A percentile compares a stretch with the other conserved stretches of the same genome.
phyloP scores from a whole-genome alignment of 139 green algal genomes.

The Volvox africanus region DNA sequence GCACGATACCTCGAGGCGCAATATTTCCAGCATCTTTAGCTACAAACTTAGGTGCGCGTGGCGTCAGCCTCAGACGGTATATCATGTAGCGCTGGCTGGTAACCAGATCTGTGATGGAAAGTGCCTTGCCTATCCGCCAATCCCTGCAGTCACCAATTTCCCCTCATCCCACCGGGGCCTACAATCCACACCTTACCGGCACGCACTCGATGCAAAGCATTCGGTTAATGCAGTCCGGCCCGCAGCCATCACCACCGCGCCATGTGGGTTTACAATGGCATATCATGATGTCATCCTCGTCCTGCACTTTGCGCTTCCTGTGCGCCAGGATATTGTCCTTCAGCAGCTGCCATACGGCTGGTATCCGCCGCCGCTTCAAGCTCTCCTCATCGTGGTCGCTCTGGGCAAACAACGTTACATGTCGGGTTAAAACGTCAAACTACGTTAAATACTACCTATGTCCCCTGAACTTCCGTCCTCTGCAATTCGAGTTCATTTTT shows the following conservation, averaged over 20 bases:
- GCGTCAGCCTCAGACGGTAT: not conserved
- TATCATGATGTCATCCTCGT: slow-evolving; percentile 96
- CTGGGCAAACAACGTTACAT: slow-evolving; percentile 4
- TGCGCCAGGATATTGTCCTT: slow-evolving; percentile 87
- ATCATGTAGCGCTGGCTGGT: too few relatives aligned
- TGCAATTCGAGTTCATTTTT: not conserved
- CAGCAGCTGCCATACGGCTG: slow-evolving; percentile 88
- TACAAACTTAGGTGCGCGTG: too few relatives aligned
- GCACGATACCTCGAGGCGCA: too few relatives aligned
- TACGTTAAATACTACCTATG: not conserved
- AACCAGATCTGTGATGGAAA: too few relatives aligned
- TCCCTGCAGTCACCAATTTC: too few relatives aligned
- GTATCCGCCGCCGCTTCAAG: slow-evolving; percentile 59
- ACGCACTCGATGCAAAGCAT: slow-evolving; percentile 95
- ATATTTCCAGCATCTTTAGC: too few relatives aligned
- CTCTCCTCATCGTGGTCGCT: slow-evolving; percentile 52
- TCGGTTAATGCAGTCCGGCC: slow-evolving; percentile 94
- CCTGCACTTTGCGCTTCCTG: slow-evolving; percentile 77
- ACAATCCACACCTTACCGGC: slow-evolving; percentile 57
- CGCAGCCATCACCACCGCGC: slow-evolving; percentile 81
- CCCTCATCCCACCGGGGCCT: too few relatives aligned
- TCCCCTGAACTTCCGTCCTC: not conserved
- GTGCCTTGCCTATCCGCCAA: too few relatives aligned
- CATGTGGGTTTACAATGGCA: slow-evolving; percentile 87
- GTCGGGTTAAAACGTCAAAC: slow-evolving; percentile 12